phyloP scores from a whole-genome alignment of 768 basidiomycete genomes.

The Russula sp. region DNA sequence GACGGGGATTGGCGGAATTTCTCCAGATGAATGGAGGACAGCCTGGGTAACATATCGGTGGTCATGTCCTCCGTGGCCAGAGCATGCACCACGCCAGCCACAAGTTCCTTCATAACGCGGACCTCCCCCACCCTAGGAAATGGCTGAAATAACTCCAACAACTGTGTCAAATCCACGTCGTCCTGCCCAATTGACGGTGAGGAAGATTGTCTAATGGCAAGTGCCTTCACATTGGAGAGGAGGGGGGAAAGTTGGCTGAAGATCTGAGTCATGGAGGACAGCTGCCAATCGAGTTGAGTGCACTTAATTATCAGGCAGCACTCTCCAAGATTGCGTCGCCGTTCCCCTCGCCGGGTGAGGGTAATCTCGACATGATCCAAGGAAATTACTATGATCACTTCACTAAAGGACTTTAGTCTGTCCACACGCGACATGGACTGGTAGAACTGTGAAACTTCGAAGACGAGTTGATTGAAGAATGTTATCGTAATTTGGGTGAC shows the following conservation, averaged over 20 bases:
- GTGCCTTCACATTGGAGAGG: not conserved
- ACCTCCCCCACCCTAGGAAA: not conserved
- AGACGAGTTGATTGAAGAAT: not conserved
- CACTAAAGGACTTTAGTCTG: not conserved
- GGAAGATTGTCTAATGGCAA: not conserved
- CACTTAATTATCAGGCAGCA: not conserved
- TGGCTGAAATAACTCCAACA: not conserved
- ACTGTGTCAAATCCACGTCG: not conserved
- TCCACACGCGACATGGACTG: not conserved
- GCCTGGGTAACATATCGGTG: not conserved
- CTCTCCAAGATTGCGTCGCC: not conserved
- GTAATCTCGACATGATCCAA: not conserved
- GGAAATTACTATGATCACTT: not conserved
- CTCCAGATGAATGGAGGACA: not conserved
- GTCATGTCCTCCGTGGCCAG: not conserved
- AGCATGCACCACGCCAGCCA: not conserved
- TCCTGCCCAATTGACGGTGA: not conserved
- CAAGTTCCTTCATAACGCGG: not conserved
- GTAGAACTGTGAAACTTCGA: constrained; percentile 1
- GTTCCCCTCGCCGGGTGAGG: not conserved
- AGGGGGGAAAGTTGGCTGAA: not conserved
- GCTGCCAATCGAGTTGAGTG: not conserved
- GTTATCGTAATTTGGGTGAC: not conserved
- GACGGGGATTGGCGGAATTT: not conserved
- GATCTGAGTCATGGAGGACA: not conserved